Evolutionary conservation across 495 filamentous ascomycete genomes (phyloP).

Genomic region (Aspergillus baeticus): DNA sequence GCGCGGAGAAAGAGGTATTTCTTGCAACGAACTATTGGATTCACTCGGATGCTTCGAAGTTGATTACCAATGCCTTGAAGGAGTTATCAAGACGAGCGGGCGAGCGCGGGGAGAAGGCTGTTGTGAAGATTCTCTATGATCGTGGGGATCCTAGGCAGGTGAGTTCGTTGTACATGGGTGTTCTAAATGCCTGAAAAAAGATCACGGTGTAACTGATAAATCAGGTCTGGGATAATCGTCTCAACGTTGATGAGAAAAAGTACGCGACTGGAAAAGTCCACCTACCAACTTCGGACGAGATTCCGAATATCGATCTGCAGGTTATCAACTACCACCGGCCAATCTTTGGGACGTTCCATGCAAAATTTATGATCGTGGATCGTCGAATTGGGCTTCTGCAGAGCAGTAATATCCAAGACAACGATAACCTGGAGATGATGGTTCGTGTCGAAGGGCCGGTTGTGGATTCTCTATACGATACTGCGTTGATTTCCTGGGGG

Average conservation of each 20-base stretch:
- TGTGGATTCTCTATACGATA: slow-evolving; percentile 73
- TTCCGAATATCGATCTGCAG: slow-evolving; percentile 69
- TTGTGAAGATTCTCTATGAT: slow-evolving; percentile 77
- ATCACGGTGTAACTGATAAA: not conserved
- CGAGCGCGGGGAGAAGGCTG: slow-evolving; percentile 51
- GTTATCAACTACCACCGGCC: slow-evolving; percentile 76
- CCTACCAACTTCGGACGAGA: slow-evolving; percentile 59
- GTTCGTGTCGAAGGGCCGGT: slow-evolving; percentile 73
- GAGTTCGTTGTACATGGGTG: no score
- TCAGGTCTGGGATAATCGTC: slow-evolving; percentile 53
- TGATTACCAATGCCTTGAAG: slow-evolving; percentile 64
- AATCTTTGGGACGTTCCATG: slow-evolving; percentile 71
- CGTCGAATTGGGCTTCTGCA: slow-evolving; percentile 63
- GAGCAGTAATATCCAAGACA: slow-evolving; percentile 79
- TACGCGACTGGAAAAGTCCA: slow-evolving; percentile 56
- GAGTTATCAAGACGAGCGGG: slow-evolving; percentile 68
- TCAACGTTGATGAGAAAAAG: slow-evolving; percentile 54
- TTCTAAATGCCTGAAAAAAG: no score
- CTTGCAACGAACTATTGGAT: slow-evolving; percentile 77
- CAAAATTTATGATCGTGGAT: slow-evolving; percentile 77
- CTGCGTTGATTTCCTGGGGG: slow-evolving; percentile 68
- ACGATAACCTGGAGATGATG: slow-evolving; percentile 80
- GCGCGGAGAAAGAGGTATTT: slow-evolving; percentile 69
- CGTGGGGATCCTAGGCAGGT: slow-evolving; percentile 64
- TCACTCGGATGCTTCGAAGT: slow-evolving; percentile 60